Base-by-base conservation (phyloP, 805 yeast genomes). In the Candida xiaguanensis region DNA sequence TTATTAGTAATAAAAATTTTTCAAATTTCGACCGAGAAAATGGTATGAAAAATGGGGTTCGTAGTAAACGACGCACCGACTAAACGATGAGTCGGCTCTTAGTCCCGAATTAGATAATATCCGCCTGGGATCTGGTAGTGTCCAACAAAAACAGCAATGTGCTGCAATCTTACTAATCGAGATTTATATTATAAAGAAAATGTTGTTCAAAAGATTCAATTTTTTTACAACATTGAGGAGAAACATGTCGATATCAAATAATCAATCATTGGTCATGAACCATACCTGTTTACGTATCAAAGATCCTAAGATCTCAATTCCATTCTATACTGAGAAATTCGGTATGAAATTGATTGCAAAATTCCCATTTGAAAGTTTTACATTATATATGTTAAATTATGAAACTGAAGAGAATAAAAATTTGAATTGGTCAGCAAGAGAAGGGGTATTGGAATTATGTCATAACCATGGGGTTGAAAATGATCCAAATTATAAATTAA, bases 381-480 rank as follows among this genome's bases (percentile, higher is more conserved):
- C 82, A 29, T 65, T 88, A 29, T 86, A 83, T 65, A 78, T 85
- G 63, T 63, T 91, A 42, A 84, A 81, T 1, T 70, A 72, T 44
- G 77, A 77, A 31, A 64, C 72, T 5, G 63, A 56, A n/a, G 64
- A 65, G 17, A 57, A 63, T 45, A 50, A 59, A 47, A 49, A 67
- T 45, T 44, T 51, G 24, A 58, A 56, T 34, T 72, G 74, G 69
- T 56, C 67, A 5, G 68, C 70, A 22, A 64, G 75, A 43, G 61
- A 62, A 36, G 98, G 98, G 39, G 75, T 91, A 14, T 71, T 91
- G 42, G 97, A 89, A 61, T 73, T 91, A 53, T 78, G 89, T 47
- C 95, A 88, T 64, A 76, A 82, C 53, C 80, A 85, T 65, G 93
- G 91, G 8, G 70, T 81, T 34, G 85, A 84, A 61, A 61, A 59